Evolutionary conservation across 2,329 filamentous ascomycete species (phyloP), one percentile per base, ranked within the genome.

Genomic region (Fusarium floridanum): DNA sequence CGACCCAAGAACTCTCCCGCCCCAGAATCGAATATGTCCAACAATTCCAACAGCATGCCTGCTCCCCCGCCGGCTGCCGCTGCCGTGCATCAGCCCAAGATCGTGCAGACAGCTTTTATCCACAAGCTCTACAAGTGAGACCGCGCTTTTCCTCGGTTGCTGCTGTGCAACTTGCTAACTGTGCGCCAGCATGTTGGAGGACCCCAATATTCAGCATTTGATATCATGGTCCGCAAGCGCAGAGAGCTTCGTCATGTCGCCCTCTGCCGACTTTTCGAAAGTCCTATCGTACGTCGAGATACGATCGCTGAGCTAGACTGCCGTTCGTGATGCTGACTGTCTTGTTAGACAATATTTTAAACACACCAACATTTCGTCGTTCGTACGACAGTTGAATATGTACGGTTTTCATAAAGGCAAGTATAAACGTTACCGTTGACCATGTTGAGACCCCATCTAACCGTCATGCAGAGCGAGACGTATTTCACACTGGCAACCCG

Each of bases 171-270:
- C 36, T 56, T 64, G 72, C 79, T 82, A 79, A 83, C 60, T n/a
- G 27, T 66, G 55, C 62, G 55, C 74, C 81, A 98, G 96, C 85
- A 98, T 99, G 97, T 88, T 99, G 72, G 97, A 99, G 83, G 97
- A 99, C 82, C 92, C 92, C 39, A 93, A 88, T 78, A 99, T 99
- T 71, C 94, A 97, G 80, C 95, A 98, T 83, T 87, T 99, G 71
- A 99, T 99, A 80, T 97, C 96, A 10, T 99, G 97, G 97, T 97
- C 96, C 2, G 92, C 88, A 77, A 94, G 93, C 61, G 95, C 95
- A 70, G 97, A 99, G 83, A 98, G 97, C 84, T 99, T 99, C 82
- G 95, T 99, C 80, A 98, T 99, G 95, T 98, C 95, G 24, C 97
- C 97, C 17, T 97, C 95, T 10, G 94, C 94, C 80, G 97, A 98